A percentile compares a stretch with the other conserved stretches of the same genome.
These are phyloP conservation scores for Pythium volutum DNA, from an alignment of 352 stramenopile genomes.

Conservation along the genomic window DNA sequence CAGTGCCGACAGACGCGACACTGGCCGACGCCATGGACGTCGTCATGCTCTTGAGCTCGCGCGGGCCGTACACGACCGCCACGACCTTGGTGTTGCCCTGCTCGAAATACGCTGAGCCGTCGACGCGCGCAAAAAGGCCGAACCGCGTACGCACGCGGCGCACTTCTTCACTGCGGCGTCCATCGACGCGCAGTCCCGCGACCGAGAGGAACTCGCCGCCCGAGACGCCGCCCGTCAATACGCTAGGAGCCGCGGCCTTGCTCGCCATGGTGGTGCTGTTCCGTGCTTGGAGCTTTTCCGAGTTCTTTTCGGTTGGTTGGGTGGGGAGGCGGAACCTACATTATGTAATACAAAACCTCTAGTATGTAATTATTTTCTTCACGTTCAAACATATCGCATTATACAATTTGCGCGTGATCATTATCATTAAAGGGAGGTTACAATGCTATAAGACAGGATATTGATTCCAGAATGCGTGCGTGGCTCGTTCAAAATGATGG, in stretches of 20 bases:
- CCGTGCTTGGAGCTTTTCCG: background rate
- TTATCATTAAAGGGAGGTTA: no score
- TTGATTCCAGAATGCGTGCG: background rate
- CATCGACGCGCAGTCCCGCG: slow-evolving; percentile 80
- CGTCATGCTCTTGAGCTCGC: slow-evolving; percentile 57
- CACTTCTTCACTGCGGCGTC: slow-evolving; percentile 78
- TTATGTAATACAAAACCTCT: background rate
- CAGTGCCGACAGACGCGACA: slow-evolving; percentile 53
- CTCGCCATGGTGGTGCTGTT: slow-evolving; percentile 38
- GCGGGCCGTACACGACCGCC: slow-evolving; percentile 83
- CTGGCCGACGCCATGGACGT: slow-evolving; percentile 31
- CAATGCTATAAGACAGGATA: background rate
- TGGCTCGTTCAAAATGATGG: background rate
- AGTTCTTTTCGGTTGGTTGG: slow-evolving; percentile 5
- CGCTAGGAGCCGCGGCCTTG: slow-evolving; percentile 57
- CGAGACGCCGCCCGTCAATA: slow-evolving; percentile 45
- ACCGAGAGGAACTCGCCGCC: slow-evolving; percentile 82
- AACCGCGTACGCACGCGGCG: slow-evolving; percentile 80
- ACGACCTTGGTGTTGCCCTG: slow-evolving; percentile 91
- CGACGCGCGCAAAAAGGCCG: slow-evolving; percentile 81
- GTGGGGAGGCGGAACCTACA: background rate
- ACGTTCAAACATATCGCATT: no score
- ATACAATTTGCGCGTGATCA: no score
- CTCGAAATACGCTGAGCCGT: slow-evolving; percentile 86
- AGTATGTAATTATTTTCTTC: background rate